Conservation (phyloP, 2,329 filamentous ascomycete species). For the Pseudogymnoascus sp. region DNA sequence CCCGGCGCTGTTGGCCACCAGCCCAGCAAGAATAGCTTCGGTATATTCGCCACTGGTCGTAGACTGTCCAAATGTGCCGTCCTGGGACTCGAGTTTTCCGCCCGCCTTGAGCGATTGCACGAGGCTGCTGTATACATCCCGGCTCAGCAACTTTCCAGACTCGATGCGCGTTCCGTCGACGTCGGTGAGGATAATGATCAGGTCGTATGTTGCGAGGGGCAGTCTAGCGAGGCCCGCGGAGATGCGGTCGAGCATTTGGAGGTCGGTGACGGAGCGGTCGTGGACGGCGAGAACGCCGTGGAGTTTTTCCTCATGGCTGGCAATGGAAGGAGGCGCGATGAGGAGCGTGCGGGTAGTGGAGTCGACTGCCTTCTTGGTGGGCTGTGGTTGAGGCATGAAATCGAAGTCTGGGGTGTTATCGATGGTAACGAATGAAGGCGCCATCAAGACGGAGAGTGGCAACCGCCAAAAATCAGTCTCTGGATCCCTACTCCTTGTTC, state of each 20-base stretch:
- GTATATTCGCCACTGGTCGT: conserved; percentile 43
- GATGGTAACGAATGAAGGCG: conserved; percentile 23
- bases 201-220: conserved; percentile 68
- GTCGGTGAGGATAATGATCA: conserved; percentile 76
- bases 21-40: conserved; percentile 78
- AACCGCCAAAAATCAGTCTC: neutral
- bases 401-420: conserved; percentile 27
- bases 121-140: conserved; percentile 59
- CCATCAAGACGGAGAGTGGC: conserved; percentile 16
- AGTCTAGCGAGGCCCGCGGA: conserved; percentile 72
- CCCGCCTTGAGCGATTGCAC: conserved; percentile 63
- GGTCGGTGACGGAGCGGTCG: conserved; percentile 69
- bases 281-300: conserved; percentile 60
- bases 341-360: conserved; percentile 53
- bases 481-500: neutral
- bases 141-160: conserved; percentile 53
- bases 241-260: conserved; percentile 97
- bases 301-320: conserved; percentile 73
- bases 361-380: conserved; percentile 9
- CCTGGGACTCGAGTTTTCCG: conserved; percentile 60
- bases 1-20: conserved; percentile 49
- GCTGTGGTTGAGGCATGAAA: conserved; percentile 13
- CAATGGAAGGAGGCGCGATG: conserved; percentile 82
- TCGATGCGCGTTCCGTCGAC: conserved; percentile 57
- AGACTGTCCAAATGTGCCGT: conserved; percentile 46